phyloP scores from a whole-genome alignment of 2,329 filamentous ascomycete species.

The Diaporthe sp. region DNA sequence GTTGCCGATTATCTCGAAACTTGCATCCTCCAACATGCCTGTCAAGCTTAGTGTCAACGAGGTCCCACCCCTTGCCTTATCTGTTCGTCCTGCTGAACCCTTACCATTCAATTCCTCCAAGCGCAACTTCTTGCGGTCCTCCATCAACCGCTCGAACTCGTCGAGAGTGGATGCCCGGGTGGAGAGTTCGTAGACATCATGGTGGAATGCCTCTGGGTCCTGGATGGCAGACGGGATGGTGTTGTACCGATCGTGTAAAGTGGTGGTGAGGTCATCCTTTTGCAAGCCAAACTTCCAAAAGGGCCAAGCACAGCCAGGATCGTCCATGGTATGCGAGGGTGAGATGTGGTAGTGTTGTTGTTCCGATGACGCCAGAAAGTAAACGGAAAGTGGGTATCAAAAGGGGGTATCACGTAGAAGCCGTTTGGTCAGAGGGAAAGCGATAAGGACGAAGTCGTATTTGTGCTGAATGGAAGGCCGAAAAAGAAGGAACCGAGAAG shows the following conservation, averaged over 20 bases:
- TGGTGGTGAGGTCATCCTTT: conserved; percentile 68
- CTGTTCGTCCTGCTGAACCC: not conserved
- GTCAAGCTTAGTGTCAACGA: conserved; percentile 20
- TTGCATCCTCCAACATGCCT: conserved; percentile 66
- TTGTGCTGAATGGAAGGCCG: conserved; percentile 41
- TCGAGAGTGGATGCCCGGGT: conserved; percentile 61
- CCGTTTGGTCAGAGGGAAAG: conserved; percentile 34
- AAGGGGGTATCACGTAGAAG: conserved; percentile 38
- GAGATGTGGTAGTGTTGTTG: not conserved
- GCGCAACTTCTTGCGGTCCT: conserved; percentile 65
- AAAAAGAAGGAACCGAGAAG: conserved; percentile 40
- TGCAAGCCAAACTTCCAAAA: conserved; percentile 75
- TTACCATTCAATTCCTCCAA: conserved; percentile 63
- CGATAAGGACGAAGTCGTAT: conserved; percentile 38
- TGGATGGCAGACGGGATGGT: conserved; percentile 68
- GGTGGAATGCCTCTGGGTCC: conserved; percentile 71
- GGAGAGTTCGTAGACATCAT: conserved; percentile 72
- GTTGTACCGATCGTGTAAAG: conserved; percentile 71
- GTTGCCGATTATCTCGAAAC: conserved; percentile 72
- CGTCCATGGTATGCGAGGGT: conserved; percentile 60
- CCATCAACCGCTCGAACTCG: conserved; percentile 68
- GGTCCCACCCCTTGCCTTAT: not conserved
- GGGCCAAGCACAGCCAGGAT: conserved; percentile 66
- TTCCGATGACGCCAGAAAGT: conserved; percentile 19
- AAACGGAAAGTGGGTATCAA: conserved; percentile 35